A percentile compares a stretch with the other conserved stretches of the same genome.
Evolutionary conservation across 1,139 yeast genomes (phyloP).

Genomic region (Geotrichum europaeum): DNA sequence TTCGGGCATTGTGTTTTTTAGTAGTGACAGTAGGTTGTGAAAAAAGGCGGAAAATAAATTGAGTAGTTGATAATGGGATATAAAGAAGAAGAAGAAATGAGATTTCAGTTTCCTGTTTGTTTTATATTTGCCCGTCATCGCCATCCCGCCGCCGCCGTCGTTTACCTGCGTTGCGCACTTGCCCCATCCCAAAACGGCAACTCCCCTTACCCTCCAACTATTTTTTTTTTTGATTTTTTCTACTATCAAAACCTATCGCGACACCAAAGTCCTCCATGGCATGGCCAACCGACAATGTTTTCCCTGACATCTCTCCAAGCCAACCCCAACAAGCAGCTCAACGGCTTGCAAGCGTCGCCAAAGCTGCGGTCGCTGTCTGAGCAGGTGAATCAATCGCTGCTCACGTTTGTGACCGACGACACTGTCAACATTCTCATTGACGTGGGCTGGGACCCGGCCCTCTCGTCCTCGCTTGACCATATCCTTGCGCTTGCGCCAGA

Average conservation of each 20-base stretch:
- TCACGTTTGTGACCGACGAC: conserved; percentile 25
- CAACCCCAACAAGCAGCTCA: conserved; percentile 3
- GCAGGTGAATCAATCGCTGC: conserved; percentile 26
- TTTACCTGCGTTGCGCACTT: not conserved
- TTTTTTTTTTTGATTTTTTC: not conserved
- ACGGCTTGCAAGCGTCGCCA: conserved; percentile 2
- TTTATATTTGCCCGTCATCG: not conserved
- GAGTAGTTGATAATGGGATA: not conserved
- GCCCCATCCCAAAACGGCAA: not conserved
- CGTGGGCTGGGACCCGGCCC: conserved; percentile 37
- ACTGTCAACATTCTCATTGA: conserved; percentile 32
- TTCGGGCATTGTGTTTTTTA: conserved; percentile 12
- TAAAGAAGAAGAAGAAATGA: conserved; percentile 1
- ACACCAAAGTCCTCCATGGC: not conserved
- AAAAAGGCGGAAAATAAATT: not conserved
- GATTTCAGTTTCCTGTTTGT: not conserved
- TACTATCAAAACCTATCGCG: not conserved
- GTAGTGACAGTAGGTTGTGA: not conserved
- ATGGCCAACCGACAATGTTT: conserved; percentile 6
- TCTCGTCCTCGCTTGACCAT: conserved; percentile 26
- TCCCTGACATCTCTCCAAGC: conserved; percentile 11
- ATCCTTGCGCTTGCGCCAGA: conserved; percentile 34
- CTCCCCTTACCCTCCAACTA: not conserved
- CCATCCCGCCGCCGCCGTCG: not conserved
- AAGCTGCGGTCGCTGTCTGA: conserved; percentile 3